Base-by-base conservation (phyloP, 2,329 filamentous ascomycete species). In the Thielaviopsis populi region DNA sequence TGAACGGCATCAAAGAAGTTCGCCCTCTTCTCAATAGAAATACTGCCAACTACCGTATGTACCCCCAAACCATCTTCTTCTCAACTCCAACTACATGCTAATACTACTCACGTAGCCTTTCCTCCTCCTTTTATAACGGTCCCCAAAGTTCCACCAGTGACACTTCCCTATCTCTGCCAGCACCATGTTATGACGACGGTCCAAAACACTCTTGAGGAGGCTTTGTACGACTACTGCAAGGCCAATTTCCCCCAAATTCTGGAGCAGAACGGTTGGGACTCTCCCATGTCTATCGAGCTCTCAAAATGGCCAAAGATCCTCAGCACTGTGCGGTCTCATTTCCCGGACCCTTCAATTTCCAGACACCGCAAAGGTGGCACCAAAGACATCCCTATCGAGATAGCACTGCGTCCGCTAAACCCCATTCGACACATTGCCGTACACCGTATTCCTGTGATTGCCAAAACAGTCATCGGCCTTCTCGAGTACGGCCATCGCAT, bases 381-480 rank as follows among this genome's bases (percentile, higher is more conserved):
- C 17, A 17, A 19, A 8, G 6, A 22, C 13, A 59, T 66, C n/a
- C 46, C 61, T 11, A 61, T 58, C 8, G 37, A 56, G 30, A 11
- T 40, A 40, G 64, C 61, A 1, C 41, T 66, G 6, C 43, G 48
- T 3, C 62, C 64, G 7, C 50, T 66, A 17, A 42, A 22, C 5
- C 59, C 64, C 15, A 59, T 66, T 8, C 64, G 64, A 10, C 61
- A 66, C 22, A 66, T 66, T 42, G 58, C 64, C 8, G 64, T 66
- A 10, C 64, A 66, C 24, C 42, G 64, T 15, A 54, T 63, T 41
- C 56, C 58, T 3, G 59, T 66, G 2, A 15, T 61, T 17, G 61
- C 64, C 3, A 54, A 63, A n/a, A 59, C 59, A 1, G 19, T 63
- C 11, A 27, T 58, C 4, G 27, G 24, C 7, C 48, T 63, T 3